A percentile compares a stretch with the other conserved stretches of the same genome.
phyloP scores from a whole-genome alignment of 768 basidiomycete genomes.

The Termitomyces sp. region DNA sequence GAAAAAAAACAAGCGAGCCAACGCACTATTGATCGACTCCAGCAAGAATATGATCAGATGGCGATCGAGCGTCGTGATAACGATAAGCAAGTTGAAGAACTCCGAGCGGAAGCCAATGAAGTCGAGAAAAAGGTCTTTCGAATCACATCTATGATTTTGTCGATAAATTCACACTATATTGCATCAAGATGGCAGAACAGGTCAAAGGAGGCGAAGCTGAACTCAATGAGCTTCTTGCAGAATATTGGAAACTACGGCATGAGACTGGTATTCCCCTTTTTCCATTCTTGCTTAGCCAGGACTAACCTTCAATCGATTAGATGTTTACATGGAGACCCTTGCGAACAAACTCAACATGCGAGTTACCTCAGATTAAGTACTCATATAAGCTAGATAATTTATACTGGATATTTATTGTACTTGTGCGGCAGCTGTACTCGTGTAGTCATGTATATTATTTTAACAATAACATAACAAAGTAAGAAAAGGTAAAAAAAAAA shows the following conservation, averaged over 20 bases:
- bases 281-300: not conserved
- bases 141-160: not conserved
- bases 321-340: slow-evolving; percentile 83
- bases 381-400: not conserved
- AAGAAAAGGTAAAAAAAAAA: not conserved
- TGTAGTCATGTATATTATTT: not conserved
- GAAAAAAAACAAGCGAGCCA: slow-evolving; percentile 74
- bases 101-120: slow-evolving; percentile 63
- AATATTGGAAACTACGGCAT: slow-evolving; percentile 79
- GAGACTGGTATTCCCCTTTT: slow-evolving; percentile 52
- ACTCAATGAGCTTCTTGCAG: slow-evolving; percentile 73
- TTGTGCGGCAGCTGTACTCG: not conserved
- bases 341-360: slow-evolving; percentile 74
- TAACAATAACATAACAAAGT: not conserved
- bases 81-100: slow-evolving; percentile 73
- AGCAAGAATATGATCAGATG: slow-evolving; percentile 79
- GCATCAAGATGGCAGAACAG: slow-evolving; percentile 65
- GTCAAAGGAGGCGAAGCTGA: slow-evolving; percentile 70
- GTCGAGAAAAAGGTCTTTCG: slow-evolving; percentile 58
- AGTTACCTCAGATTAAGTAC: slow-evolving; percentile 17
- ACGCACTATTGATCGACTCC: slow-evolving; percentile 67
- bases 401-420: not conserved
- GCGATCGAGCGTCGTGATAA: slow-evolving; percentile 69
- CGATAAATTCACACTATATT: not conserved
- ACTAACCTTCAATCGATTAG: slow-evolving; percentile 27